These are phyloP conservation scores for Claviceps sp. DNA, from an alignment of 2,329 filamentous ascomycete genomes.

Conservation along the genomic window DNA sequence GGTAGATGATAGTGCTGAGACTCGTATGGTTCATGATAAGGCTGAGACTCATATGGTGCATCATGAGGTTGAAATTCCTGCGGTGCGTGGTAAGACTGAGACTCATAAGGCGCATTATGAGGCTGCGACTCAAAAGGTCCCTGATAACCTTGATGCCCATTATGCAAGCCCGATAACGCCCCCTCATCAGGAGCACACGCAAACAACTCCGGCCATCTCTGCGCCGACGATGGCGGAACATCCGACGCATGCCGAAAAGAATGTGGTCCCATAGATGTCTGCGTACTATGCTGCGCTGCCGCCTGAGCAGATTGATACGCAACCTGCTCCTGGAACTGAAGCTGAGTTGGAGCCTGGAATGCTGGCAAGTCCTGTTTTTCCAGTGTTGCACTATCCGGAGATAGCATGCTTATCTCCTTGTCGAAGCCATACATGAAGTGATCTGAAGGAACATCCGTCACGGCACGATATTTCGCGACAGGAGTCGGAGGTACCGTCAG, in stretches of 20 bases:
- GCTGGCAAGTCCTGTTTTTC: slow-evolving; percentile 10
- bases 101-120: too few species aligned
- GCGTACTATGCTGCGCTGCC: not conserved
- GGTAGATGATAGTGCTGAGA: too few species aligned
- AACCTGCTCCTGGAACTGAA: not conserved
- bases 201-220: slow-evolving; percentile 36
- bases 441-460: slow-evolving; percentile 18
- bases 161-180: slow-evolving; percentile 1
- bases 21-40: too few species aligned
- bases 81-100: too few species aligned
- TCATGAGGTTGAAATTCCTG: too few species aligned
- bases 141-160: too few species aligned
- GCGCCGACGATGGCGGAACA: slow-evolving; percentile 37
- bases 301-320: not conserved
- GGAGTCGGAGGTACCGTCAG: slow-evolving; percentile 34
- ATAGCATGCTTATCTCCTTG: slow-evolving; percentile 34
- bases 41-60: too few species aligned
- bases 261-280: not conserved
- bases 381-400: slow-evolving; percentile 7
- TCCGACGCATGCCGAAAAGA: slow-evolving; percentile 13
- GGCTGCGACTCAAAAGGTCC: too few species aligned
- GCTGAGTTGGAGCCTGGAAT: not conserved
- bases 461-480: slow-evolving; percentile 20
- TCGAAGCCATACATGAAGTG: slow-evolving; percentile 28
- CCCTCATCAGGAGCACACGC: slow-evolving; percentile 10